Evolutionary conservation across 805 yeast species (phyloP).

Genomic region (Hemisphaericaspora nanyangensis): DNA sequence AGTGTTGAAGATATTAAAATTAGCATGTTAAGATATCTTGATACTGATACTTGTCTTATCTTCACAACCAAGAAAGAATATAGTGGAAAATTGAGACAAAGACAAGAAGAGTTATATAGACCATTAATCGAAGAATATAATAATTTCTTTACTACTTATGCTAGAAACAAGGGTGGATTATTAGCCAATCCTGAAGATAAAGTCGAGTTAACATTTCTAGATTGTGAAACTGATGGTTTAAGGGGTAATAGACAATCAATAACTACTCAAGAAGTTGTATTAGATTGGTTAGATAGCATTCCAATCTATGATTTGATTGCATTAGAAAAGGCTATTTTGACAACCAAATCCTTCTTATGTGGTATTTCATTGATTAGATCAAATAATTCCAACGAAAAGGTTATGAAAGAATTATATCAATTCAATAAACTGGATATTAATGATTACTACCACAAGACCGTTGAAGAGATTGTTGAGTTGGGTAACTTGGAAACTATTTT

Average conservation of each 20-base stretch:
- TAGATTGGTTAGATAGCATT: conserved; percentile 58
- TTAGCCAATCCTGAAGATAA: conserved; percentile 17
- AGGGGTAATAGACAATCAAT: conserved; percentile 73
- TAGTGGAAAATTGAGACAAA: conserved; percentile 73
- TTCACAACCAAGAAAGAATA: conserved; percentile 79
- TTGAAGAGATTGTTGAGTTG: conserved; percentile 71
- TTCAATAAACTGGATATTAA: conserved; percentile 27
- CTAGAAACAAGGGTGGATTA: conserved; percentile 22
- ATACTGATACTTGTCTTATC: conserved; percentile 89
- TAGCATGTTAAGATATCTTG: conserved; percentile 74
- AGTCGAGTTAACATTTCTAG: conserved; percentile 56
- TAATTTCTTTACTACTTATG: conserved; percentile 45
- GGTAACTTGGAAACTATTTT: conserved; percentile 78
- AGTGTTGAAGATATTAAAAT: conserved; percentile 52
- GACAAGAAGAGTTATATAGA: conserved; percentile 73
- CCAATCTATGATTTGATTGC: conserved; percentile 80
- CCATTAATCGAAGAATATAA: conserved; percentile 74
- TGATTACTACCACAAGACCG: conserved; percentile 36
- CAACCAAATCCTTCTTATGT: conserved; percentile 81
- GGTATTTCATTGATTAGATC: conserved; percentile 68
- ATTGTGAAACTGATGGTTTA: conserved; percentile 77
- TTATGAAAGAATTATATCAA: conserved; percentile 26
- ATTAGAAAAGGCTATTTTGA: conserved; percentile 82
- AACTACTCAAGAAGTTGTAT: conserved; percentile 58
- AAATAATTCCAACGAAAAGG: conserved; percentile 20